Evolutionary conservation across 768 basidiomycete species (phyloP), one percentile per base, ranked within the genome.

Genomic region (Cyathus striatus): DNA sequence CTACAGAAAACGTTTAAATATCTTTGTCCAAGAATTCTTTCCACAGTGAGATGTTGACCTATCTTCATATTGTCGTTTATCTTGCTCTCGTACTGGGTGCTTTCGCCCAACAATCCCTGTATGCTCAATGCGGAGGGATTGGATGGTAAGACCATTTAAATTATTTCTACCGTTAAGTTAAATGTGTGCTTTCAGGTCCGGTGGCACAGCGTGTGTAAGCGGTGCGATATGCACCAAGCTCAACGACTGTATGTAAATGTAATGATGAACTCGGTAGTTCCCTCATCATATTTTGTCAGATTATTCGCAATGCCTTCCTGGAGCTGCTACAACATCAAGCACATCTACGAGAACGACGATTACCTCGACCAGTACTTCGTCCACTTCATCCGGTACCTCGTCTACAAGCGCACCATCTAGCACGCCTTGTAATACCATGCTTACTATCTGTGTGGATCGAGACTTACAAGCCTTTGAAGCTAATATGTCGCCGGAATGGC

Each of bases 251-350:
- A 49, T 14, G 14, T 13, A 22, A 30, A 13, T 10, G n/a, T n/a
- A n/a, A n/a, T n/a, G n/a, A n/a, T n/a, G n/a, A n/a, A n/a, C n/a
- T n/a, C n/a, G n/a, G n/a, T n/a, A n/a, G n/a, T n/a, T n/a, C n/a
- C n/a, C n/a, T n/a, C n/a, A n/a, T n/a, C n/a, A n/a, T n/a, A n/a
- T n/a, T n/a, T n/a, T n/a, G n/a, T n/a, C 22, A 76, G 75, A 66
- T 42, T 76, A 76, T 52, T 76, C 49, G 23, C 76, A 78, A 54
- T 79, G 76, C 44, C 60, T 76, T 12, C 72, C 71, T 22, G 70
- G 65, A 18, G 47, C 61, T 7, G 53, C 62, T 1, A 49, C 59
- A 9, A 55, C 61, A 23, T 41, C 49, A 3, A 55, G 52, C 17
- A 38, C n/a, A n/a, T n/a, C n/a, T n/a, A n/a, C n/a, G n/a, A n/a